Base-by-base conservation (phyloP, 306 rosid genomes). In the Spatholobus suberectus region DNA sequence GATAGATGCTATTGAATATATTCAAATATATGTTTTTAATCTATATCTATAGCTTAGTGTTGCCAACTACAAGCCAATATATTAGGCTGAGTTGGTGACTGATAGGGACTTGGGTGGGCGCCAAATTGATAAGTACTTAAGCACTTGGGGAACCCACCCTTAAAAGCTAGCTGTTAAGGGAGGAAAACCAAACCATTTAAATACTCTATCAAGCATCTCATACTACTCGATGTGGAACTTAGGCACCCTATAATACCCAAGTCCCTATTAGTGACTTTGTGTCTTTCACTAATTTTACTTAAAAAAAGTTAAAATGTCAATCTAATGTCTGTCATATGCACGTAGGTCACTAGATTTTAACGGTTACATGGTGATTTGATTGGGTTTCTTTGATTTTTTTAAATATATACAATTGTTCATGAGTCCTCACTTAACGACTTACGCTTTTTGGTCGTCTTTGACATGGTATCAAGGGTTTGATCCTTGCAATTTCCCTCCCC, bases 21-120 rank as follows among this genome's bases (percentile, higher is more conserved):
- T 27, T 20, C n/a, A 32, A 79, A 20, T 46, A 5, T 1, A 8
- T 13, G 57, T 67, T 80, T 37, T 26, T 13, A 75, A 57, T 40
- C n/a, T 71, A 35, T 26, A 27, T 18, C 62, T 27, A 63, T 79
- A 29, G 66, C 46, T 29, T 43, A 74, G 12, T 47, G 52, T 80
- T 21, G 35, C 84, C 41, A 47, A 54, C 38, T 51, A 70, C 38
- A 29, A 71, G 73, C 8, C 37, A 18, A 32, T 43, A 51, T 27
- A 7, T 67, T 70, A n/a, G 71, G 68, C 23, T 13, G 23, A 35
- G 21, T 40, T 7, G 6, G 41, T n/a, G n/a, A n/a, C n/a, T n/a
- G n/a, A n/a, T n/a, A n/a, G n/a, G n/a, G n/a, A n/a, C n/a, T n/a
- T n/a, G n/a, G n/a, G n/a, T n/a, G n/a, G n/a, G n/a, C n/a, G n/a